Evolutionary conservation across 163 green algal species (phyloP).

Genomic region (Scenedesmus sp.): DNA sequence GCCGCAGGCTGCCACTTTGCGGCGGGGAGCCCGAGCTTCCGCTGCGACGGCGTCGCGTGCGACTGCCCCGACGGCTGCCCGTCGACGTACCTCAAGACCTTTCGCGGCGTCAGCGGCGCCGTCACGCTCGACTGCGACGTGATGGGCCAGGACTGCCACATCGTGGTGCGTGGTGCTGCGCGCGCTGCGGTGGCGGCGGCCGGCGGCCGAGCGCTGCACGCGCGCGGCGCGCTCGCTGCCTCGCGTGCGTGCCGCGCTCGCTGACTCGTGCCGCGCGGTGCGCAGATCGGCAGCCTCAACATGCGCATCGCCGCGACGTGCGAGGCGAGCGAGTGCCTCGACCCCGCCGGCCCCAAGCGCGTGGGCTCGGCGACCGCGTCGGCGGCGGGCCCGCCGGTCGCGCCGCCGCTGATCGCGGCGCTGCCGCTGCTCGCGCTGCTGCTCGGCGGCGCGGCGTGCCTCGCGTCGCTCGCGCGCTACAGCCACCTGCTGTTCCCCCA

Average conservation of each 20-base stretch:
- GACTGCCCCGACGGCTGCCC: slow-evolving; percentile 41
- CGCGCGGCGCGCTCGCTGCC: too few relatives aligned
- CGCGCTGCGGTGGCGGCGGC: too few relatives aligned
- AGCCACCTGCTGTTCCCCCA: not conserved
- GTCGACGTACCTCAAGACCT: slow-evolving; percentile 5
- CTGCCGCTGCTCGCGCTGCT: slow-evolving; percentile 12
- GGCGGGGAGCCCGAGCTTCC: slow-evolving; percentile 22
- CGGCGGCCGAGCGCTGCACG: too few relatives aligned
- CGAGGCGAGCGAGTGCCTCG: slow-evolving; percentile 42
- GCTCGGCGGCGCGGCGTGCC: slow-evolving; percentile 3
- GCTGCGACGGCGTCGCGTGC: slow-evolving; percentile 41
- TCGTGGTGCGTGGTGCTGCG: slow-evolving; percentile 20
- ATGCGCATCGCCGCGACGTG: slow-evolving; percentile 26
- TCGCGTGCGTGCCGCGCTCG: not conserved
- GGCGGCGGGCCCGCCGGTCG: not conserved
- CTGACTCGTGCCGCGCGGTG: not conserved
- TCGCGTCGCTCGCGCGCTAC: not conserved
- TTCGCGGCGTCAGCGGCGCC: slow-evolving; percentile 18
- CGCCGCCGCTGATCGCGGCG: slow-evolving; percentile 28
- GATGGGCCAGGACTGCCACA: slow-evolving; percentile 8
- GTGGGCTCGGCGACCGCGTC: slow-evolving; percentile 2
- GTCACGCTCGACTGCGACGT: slow-evolving; percentile 35
- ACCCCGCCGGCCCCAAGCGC: slow-evolving; percentile 24
- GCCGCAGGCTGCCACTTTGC: slow-evolving; percentile 39
- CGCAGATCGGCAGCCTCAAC: slow-evolving; percentile 31